Base-by-base conservation (phyloP, 192 early-diverging fungal species). In the Coemansia sp. region DNA sequence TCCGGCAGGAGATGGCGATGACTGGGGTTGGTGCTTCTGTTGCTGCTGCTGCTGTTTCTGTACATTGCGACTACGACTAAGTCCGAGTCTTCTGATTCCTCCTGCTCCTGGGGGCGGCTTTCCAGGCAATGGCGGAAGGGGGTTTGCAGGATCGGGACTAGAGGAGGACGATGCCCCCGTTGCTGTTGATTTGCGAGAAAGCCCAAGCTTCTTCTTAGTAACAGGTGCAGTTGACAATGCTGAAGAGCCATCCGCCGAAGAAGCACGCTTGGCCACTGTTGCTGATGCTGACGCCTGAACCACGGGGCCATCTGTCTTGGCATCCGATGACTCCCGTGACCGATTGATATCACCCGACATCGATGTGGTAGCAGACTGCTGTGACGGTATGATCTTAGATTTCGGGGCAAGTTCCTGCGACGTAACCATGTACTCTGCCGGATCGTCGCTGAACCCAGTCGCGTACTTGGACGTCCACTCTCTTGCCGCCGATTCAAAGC, bases 391-490 rank as follows among this genome's bases (percentile, higher is more conserved):
- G 43, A 19, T 48, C 37, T 38, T 0, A 1, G 58, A 21, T 43
- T 62, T 19, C 21, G 59, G 18, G 9, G 11, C 43, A 58, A 39
- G 41, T 26, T 67, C 65, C 56, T 67, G 65, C 42, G 65, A 60
- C 45, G 71, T 56, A 15, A 10, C 11, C 47, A 61, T 61, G 56
- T 72, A 48, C 5, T 72, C 73, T 9, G 47, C 54, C 9, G 59
- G 47, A 23, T 76, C 74, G 13, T 76, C 70, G 15, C 40, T 58
- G 19, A 63, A 40, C 11, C 61, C 56, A 40, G 41, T 59, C 10
- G 79, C 79, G 56, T 77, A 65, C 44, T 53, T 67, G 13, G 65
- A 56, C 6, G 79, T 82, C 71, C 75, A 82, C 53, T 72, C 71
- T 10, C 65, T 68, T 4, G 76, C 76, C 6, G 69, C 41, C 10